Evolutionary conservation across 1,284 basidiomycete genomes (phyloP), one percentile per base, ranked within the genome.

Genomic region (Cryptococcus deneoformans): DNA sequence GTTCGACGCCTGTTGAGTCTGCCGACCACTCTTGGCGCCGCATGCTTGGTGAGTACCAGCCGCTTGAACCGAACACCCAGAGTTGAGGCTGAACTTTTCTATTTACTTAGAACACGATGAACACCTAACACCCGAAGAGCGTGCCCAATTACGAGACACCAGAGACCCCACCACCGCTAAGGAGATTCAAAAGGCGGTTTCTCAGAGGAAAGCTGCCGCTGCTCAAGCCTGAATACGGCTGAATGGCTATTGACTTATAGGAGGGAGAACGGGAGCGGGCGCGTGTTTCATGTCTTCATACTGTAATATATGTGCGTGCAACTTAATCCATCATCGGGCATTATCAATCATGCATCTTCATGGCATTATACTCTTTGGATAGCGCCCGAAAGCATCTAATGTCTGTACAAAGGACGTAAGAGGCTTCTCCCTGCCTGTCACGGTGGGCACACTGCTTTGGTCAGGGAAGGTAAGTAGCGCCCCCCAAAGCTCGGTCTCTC

Each of bases 11-110:
- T 2, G 50, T 52, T 11, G 47, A 56, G 36, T 46, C 48, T n/a
- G 61, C 57, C n/a, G 73, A 75, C 53, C 72, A 73, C 56, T 69
- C 70, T 29, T 75, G 73, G 73, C 54, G 60, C 40, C 63, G 67
- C 34, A 74, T 73, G 38, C 63, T 75, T 4, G 69, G 71, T 75
- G 52, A 63, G 67, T 60, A n/a, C 37, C 39, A 20, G 5, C 5
- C 8, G 36, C 4, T 20, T 16, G 11, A 9, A n/a, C 10, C 10
- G 36, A 20, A 14, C 20, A 20, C 16, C 38, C 37, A 29, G 43
- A 40, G 29, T 29, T 29, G 29, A 29, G 5, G 29, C 29, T 29
- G 5, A 29, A 5, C 29, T 5, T 29, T 5, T 29, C 38, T 10
- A 6, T 39, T 20, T 29, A 8, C 14, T 3, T 36, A 46, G 45